These are phyloP conservation scores for Geranium incanum DNA, from an alignment of 441 rosid species.

Conservation along the genomic window DNA sequence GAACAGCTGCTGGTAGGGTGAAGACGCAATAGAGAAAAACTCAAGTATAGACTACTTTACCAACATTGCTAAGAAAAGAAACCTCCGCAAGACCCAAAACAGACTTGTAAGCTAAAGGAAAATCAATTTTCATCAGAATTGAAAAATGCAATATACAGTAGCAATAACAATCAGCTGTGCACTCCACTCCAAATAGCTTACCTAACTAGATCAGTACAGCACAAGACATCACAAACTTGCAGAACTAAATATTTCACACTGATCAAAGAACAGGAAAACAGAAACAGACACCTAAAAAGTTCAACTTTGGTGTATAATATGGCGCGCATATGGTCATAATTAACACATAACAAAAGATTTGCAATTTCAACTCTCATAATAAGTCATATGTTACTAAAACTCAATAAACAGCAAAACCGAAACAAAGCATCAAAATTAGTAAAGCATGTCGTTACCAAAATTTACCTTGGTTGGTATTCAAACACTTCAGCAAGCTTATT, in stretches of 20 bases:
- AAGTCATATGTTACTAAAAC: neutral
- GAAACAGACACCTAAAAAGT: neutral
- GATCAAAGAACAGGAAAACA: neutral
- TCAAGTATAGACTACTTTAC: neutral
- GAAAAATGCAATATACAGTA: neutral
- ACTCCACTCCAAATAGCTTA: too few species aligned
- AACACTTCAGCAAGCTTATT: neutral
- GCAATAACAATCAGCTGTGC: too few species aligned
- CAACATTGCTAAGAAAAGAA: neutral
- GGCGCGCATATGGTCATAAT: neutral
- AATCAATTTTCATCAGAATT: neutral
- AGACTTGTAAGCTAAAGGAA: neutral
- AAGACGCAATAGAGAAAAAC: neutral
- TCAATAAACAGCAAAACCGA: neutral
- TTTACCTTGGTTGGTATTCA: neutral
- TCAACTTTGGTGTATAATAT: neutral
- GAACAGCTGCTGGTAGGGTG: neutral
- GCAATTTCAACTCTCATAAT: neutral
- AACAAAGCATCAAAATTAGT: neutral
- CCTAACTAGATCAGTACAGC: too few species aligned
- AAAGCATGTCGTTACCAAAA: neutral
- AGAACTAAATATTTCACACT: too few species aligned
- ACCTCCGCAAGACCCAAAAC: neutral
- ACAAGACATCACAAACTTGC: too few species aligned
- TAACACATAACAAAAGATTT: neutral